Evolutionary conservation across 768 basidiomycete species (phyloP).

Genomic region (Xerocomellus intermedius): DNA sequence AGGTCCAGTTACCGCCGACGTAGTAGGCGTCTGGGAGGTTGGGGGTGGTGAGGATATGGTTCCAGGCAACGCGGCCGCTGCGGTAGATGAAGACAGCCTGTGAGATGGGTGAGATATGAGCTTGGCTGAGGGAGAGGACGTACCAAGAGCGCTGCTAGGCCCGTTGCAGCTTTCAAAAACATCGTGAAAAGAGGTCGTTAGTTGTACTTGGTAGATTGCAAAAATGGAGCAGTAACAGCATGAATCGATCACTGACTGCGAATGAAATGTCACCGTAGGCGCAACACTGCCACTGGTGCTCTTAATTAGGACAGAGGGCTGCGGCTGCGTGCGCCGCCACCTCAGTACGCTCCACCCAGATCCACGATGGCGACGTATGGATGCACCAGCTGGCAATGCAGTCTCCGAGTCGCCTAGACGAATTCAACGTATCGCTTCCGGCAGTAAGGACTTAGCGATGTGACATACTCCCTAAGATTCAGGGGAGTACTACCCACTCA

Average conservation of each 20-base stretch:
- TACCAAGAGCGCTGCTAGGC: conserved; percentile 13
- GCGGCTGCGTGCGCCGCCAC: too few relatives aligned
- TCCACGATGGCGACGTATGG: background rate
- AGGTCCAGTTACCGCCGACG: conserved; percentile 45
- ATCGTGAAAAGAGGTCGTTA: background rate
- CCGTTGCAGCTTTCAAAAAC: conserved; percentile 9
- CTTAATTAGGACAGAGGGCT: too few relatives aligned
- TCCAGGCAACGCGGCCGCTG: conserved; percentile 40
- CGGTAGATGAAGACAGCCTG: conserved; percentile 48
- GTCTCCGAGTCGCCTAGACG: background rate
- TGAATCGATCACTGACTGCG: too few relatives aligned
- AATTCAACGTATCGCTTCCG: background rate
- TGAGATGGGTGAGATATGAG: background rate
- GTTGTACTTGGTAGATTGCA: too few relatives aligned
- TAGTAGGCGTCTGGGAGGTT: conserved; percentile 51
- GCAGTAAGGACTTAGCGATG: too few relatives aligned
- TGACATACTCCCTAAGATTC: too few relatives aligned
- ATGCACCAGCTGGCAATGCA: background rate
- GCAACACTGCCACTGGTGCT: too few relatives aligned
- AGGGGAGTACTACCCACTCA: too few relatives aligned
- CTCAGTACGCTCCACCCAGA: background rate
- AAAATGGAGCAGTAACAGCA: too few relatives aligned
- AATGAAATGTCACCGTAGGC: too few relatives aligned
- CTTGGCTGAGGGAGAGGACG: background rate
- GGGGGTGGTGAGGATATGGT: conserved; percentile 43